A percentile compares a stretch with the other conserved stretches of the same genome.
Conservation (phyloP, 2,329 filamentous ascomycete species). For the Aureobasidium sp. region DNA sequence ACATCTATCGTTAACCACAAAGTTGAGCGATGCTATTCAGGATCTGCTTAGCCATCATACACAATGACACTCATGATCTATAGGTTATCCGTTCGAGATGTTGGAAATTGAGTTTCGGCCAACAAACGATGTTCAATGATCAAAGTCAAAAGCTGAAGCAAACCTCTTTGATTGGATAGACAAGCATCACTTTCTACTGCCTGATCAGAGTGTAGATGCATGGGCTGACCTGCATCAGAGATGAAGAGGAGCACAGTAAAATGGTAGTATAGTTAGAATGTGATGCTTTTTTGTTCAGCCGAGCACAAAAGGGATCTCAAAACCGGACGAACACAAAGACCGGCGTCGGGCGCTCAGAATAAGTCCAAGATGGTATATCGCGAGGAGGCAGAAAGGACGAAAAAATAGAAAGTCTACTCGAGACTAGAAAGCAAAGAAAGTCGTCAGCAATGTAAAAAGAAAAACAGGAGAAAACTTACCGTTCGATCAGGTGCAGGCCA, state of each 20-base stretch:
- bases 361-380: slow-evolving; percentile 13
- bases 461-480: slow-evolving; percentile 47
- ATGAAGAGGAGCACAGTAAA: neutral
- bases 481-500: slow-evolving; percentile 90
- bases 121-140: neutral
- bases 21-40: neutral
- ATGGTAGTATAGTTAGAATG: neutral
- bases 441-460: neutral
- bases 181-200: neutral
- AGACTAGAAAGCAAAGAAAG: slow-evolving; percentile 9
- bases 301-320: neutral
- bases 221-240: neutral
- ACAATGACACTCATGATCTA: neutral
- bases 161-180: neutral
- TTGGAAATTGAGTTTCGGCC: neutral
- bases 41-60: neutral
- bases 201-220: neutral
- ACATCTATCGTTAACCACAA: neutral
- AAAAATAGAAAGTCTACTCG: slow-evolving; percentile 14
- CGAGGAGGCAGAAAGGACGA: neutral
- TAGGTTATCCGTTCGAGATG: neutral
- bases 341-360: neutral
- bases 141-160: neutral
- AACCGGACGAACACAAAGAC: slow-evolving; percentile 4
- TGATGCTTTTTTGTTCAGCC: slow-evolving; percentile 7